Conservation (phyloP, 495 filamentous ascomycete genomes). For the Beverwykella pulmonaria region DNA sequence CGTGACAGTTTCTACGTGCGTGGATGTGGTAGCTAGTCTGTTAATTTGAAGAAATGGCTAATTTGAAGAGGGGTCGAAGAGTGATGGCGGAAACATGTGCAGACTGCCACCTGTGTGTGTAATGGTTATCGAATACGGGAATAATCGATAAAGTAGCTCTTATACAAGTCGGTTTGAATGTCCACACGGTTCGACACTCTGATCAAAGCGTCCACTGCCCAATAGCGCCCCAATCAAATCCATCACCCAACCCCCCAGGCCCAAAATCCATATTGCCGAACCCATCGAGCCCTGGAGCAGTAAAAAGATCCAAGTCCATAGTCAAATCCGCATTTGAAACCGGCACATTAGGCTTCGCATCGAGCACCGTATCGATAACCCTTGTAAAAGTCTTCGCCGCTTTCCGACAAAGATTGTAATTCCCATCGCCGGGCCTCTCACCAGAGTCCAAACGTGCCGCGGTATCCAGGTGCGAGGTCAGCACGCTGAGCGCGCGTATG, state of each 20-base stretch:
- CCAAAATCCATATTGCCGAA: constrained; percentile 18
- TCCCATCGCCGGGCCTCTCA: constrained; percentile 13
- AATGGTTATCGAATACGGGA: too few relatives aligned
- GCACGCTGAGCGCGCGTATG: constrained; percentile 17
- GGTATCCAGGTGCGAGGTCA: constrained; percentile 20
- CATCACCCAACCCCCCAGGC: neutral
- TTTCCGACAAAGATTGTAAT: constrained; percentile 23
- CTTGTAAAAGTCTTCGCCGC: constrained; percentile 16
- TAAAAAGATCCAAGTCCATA: constrained; percentile 2
- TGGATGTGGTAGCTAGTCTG: too few relatives aligned
- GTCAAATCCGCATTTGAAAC: neutral
- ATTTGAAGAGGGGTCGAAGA: too few relatives aligned
- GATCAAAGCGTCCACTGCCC: constrained; percentile 14
- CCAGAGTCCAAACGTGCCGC: neutral
- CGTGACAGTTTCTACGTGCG: too few relatives aligned
- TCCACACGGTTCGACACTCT: neutral
- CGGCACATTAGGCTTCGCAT: constrained; percentile 1
- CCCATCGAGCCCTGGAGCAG: constrained; percentile 7
- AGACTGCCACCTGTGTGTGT: too few relatives aligned
- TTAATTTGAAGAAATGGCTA: too few relatives aligned
- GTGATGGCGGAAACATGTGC: too few relatives aligned
- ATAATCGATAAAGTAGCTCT: too few relatives aligned
- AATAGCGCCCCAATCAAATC: constrained; percentile 12
- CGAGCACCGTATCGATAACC: constrained; percentile 20
- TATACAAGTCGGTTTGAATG: too few relatives aligned